Evolutionary conservation across 305 asterid genomes (phyloP), one percentile per base, ranked within the genome.

Genomic region (Fraxinus albicans): DNA sequence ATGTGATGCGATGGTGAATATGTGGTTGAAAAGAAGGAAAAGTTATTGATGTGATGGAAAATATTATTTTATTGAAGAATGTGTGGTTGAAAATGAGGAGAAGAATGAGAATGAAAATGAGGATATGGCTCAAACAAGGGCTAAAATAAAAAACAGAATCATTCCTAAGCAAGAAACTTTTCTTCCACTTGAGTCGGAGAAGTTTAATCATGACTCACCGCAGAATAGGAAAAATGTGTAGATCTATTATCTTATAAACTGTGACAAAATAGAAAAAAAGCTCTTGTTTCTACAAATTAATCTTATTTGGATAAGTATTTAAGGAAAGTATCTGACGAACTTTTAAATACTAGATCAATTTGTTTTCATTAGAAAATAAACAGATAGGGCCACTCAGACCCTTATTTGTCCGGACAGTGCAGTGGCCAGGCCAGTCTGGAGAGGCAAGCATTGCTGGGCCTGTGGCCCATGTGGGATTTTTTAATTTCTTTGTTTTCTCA

Each of bases 171-270:
- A 69, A 70, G 76, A 27, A 79, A 42, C 63, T 21, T 27, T 29
- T 34, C 33, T 77, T 36, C 76, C 40, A 60, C 80, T 70, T 15
- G 35, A 35, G 40, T 60, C 42, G 19, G 33, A 29, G 25, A 60
- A 73, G 42, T 70, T 70, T 72, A 31, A 72, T n/a, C 76, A 38
- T 73, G 73, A 50, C 58, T 38, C 47, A 19, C 47, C 2, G 44
- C 44, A 33, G 42, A 73, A 82, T 33, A 78, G 76, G 23, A 50
- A 81, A 17, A 81, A 33, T 84, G 53, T 65, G 44, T 80, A 63
- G 83, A 82, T 81, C 80, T 75, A 63, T 44, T 53, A 55, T 42
- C 79, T n/a, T 27, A 81, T 8, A 44, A 36, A 60, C 72, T 33
- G 76, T 70, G 81, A 79, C 63, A 44, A 42, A 76, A 82, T 75